phyloP scores from a whole-genome alignment of 306 rosid genomes.

The Coriaria nepalensis region DNA sequence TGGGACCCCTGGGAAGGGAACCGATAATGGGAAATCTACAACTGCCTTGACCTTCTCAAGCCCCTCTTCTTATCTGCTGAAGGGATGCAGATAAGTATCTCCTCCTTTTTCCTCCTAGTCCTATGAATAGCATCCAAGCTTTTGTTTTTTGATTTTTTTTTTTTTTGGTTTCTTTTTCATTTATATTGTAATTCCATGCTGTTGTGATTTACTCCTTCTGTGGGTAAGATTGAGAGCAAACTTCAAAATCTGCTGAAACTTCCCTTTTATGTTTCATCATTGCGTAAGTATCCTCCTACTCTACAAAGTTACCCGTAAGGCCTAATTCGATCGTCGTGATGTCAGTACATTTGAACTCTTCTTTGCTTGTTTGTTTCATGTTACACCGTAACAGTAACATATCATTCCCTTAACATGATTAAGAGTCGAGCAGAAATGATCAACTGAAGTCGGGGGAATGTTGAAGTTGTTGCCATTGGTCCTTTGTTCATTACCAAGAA shows the following conservation, averaged over 20 bases:
- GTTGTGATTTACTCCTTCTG: too few relatives aligned
- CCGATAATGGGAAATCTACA: conserved; percentile 38
- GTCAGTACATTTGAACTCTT: too few relatives aligned
- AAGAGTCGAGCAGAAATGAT: conserved; percentile 28
- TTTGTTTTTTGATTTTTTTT: too few relatives aligned
- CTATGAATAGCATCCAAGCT: too few relatives aligned
- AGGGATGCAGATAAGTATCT: conserved; percentile 51
- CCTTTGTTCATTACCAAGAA: conserved; percentile 17
- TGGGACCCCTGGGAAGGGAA: conserved; percentile 56
- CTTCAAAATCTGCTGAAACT: too few relatives aligned
- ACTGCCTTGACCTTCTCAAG: conserved; percentile 36
- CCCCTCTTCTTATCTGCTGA: conserved; percentile 66
- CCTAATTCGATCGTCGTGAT: too few relatives aligned
- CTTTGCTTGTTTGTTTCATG: too few relatives aligned
- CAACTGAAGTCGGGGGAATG: conserved; percentile 17
- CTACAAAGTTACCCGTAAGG: too few relatives aligned
- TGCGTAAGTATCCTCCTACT: too few relatives aligned
- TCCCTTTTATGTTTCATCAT: too few relatives aligned
- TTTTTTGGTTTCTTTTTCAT: neutral
- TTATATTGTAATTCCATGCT: neutral
- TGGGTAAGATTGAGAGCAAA: too few relatives aligned
- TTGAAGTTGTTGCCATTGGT: conserved; percentile 10
- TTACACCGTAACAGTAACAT: too few relatives aligned
- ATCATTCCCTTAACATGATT: neutral
- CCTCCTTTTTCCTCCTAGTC: conserved; percentile 1